These are phyloP conservation scores for Yamadazyma laniorum DNA, from an alignment of 805 yeast genomes.

Conservation along the genomic window DNA sequence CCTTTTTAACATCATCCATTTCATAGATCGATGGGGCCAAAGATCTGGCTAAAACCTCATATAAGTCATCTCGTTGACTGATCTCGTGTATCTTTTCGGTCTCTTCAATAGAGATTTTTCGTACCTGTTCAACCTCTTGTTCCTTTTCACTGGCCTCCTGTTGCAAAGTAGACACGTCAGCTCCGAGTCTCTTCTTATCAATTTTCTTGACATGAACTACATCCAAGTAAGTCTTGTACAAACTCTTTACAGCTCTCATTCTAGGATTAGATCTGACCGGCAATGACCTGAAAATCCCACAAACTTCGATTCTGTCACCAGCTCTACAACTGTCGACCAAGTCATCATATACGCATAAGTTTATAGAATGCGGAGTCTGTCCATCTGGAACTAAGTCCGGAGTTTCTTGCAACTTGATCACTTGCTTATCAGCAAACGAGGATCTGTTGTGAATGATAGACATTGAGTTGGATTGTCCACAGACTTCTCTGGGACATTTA, in stretches of 20 bases:
- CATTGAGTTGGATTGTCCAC: conserved; percentile 85
- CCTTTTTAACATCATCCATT: conserved; percentile 95
- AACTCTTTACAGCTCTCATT: conserved; percentile 76
- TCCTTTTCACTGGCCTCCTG: conserved; percentile 55
- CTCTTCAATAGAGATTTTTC: conserved; percentile 69
- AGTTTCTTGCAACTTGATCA: conserved; percentile 89
- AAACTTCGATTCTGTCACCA: conserved; percentile 93
- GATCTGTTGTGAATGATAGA: conserved; percentile 87
- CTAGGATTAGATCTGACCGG: conserved; percentile 87
- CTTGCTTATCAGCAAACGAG: conserved; percentile 92
- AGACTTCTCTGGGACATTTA: conserved; percentile 84
- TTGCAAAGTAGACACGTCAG: conserved; percentile 66
- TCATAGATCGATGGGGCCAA: conserved; percentile 97
- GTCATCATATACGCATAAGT: conserved; percentile 92
- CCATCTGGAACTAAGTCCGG: conserved; percentile 97
- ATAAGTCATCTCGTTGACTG: conserved; percentile 71
- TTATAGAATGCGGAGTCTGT: conserved; percentile 95
- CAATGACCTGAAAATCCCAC: conserved; percentile 90
- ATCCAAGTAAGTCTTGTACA: conserved; percentile 91
- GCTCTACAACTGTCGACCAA: conserved; percentile 92
- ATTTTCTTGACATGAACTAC: conserved; percentile 89
- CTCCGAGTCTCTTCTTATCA: conserved; percentile 77
- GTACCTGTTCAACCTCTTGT: conserved; percentile 74
- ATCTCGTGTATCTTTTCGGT: conserved; percentile 58
- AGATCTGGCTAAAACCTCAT: conserved; percentile 83